Conservation (phyloP, 768 basidiomycete genomes). For the Psilocybe subaeruginosa region DNA sequence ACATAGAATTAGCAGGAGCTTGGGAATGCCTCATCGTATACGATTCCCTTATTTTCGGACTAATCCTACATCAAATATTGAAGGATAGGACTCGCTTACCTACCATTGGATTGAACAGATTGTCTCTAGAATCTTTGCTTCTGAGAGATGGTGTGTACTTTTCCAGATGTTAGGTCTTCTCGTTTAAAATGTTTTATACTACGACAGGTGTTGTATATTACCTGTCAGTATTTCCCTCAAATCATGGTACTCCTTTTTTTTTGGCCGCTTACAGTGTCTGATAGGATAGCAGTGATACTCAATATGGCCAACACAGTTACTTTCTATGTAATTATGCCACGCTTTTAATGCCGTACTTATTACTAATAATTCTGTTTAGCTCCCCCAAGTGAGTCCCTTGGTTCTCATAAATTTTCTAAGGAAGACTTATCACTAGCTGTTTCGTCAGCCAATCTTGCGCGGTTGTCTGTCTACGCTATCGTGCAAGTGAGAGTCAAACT, state of each 20-base stretch:
- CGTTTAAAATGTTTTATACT: neutral
- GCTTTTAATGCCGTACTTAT: too few relatives aligned
- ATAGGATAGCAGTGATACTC: neutral
- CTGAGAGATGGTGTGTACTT: slow-evolving; percentile 1
- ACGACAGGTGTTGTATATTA: neutral
- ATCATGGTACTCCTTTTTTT: neutral
- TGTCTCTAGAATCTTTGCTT: neutral
- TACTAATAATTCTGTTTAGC: neutral
- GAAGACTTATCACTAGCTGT: neutral
- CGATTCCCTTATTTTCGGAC: neutral
- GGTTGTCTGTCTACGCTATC: neutral
- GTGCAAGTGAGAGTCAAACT: neutral
- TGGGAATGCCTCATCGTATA: slow-evolving; percentile 4
- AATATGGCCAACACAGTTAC: neutral
- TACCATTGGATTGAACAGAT: neutral
- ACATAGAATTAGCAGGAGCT: neutral
- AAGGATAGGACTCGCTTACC: neutral
- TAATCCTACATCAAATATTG: neutral
- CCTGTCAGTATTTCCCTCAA: neutral
- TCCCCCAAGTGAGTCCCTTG: neutral
- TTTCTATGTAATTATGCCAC: slow-evolving; percentile 1
- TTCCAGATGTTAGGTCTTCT: too few relatives aligned
- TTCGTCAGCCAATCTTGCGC: neutral
- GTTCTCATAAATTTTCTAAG: too few relatives aligned
- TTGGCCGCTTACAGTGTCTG: neutral